phyloP scores from a whole-genome alignment of 768 basidiomycete genomes.

The Psilocybe cubensis region DNA sequence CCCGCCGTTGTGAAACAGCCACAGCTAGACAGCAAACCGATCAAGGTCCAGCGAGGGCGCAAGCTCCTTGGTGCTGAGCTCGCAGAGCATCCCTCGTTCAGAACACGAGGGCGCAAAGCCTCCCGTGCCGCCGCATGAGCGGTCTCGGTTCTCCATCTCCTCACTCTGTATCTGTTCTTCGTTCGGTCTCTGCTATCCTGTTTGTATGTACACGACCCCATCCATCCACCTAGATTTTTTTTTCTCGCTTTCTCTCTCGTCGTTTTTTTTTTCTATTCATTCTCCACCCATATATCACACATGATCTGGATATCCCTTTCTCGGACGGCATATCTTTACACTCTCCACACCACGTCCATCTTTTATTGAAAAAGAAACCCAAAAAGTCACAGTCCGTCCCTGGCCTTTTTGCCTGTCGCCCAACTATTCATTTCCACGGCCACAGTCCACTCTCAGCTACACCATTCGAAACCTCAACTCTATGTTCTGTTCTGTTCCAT shows the following conservation, averaged over 20 bases:
- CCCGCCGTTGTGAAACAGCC: constrained; percentile 18
- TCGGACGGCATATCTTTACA: constrained; percentile 16
- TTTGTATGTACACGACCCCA: constrained; percentile 12
- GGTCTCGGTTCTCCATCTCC: background rate
- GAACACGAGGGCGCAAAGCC: constrained; percentile 45
- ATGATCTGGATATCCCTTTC: constrained; percentile 19
- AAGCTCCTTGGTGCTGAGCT: constrained; percentile 11
- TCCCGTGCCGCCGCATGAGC: constrained; percentile 38
- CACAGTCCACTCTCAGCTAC: background rate
- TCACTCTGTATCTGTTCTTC: constrained; percentile 10
- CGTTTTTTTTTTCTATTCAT: background rate
- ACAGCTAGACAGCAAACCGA: background rate
- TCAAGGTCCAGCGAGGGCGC: constrained; percentile 10
- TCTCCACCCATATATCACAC: constrained; percentile 12
- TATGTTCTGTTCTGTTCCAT: constrained; percentile 5
- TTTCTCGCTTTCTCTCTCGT: background rate
- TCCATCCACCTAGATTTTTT: constrained; percentile 5
- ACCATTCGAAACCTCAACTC: constrained; percentile 7
- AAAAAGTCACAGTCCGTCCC: constrained; percentile 6
- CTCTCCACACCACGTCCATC: constrained; percentile 11
- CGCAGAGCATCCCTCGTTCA: constrained; percentile 37
- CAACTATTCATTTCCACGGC: constrained; percentile 1
- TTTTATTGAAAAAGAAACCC: too few relatives aligned
- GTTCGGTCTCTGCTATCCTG: background rate
- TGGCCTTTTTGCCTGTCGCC: background rate